Evolutionary conservation across 371 early-diverging fungal species (phyloP), one percentile per base, ranked within the genome.

Genomic region (Basidiobolus meristosporus): DNA sequence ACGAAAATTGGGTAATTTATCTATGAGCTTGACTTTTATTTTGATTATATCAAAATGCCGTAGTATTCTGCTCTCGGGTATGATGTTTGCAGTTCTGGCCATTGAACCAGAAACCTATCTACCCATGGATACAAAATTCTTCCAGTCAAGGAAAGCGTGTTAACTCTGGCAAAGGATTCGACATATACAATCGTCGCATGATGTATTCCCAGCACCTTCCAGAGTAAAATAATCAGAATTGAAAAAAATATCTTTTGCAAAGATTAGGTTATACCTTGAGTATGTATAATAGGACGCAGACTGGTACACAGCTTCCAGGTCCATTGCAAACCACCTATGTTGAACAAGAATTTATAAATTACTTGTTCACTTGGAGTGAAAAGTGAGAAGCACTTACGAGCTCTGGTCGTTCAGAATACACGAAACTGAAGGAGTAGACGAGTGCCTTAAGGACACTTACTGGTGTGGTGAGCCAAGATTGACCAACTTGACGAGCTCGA

Each of bases 291-390:
- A 43, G 1, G 1, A 23, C 31, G 34, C 74, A 69, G 3, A 85
- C 54, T 1, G 89, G 78, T 7, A 96, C 67, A 49, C 95, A 91
- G n/a, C 79, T 92, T 5, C 91, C 92, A 0, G 95, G 97, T 0
- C 97, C 97, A 53, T 96, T 96, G 49, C 77, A 81, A 12, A 91
- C 28, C 7, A 90, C 42, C 42, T 39, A 23, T 50, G 16, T 9
- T 43, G 16, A 14, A 48, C 23, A 23, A 48, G 43, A 37, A 35
- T 48, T 12, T 10, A 48, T 26, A 38, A 5, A 38, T 20, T 19
- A 35, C 9, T 21, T 19, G 15, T 9, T 26, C 26, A 38, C 14
- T 32, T 21, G 19, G 20, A 3, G 9, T 12, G n/a, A 16, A 17
- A 11, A 7, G 22, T 19, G 14, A 36, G 2, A 1, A 7, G 6